Evolutionary conservation across 2,329 filamentous ascomycete species (phyloP), one percentile per base, ranked within the genome.

Genomic region (Pestalotiopsis sp.): DNA sequence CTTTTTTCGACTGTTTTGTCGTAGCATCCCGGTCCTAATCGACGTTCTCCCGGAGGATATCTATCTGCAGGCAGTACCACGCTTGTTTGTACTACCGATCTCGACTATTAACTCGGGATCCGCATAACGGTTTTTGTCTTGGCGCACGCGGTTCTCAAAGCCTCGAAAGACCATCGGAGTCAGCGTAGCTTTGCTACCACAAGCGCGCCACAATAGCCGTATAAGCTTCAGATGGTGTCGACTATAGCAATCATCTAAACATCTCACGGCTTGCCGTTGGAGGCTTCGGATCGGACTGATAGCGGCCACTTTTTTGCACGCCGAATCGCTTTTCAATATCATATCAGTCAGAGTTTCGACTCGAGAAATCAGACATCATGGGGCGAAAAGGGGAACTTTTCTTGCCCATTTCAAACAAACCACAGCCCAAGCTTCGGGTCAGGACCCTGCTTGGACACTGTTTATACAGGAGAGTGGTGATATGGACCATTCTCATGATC

Each of bases 401-500:
- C 20, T 74, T 81, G 20, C 79, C 78, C 5, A 69, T 74, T 2
- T 70, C 77, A 60, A 73, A 67, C 13, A 75, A 79, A 66, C 74
- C 81, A 63, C 80, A 81, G 71, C 76, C 80, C 20, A 80, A 77
- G 66, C 76, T 85, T 63, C 78, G 82, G 66, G 75, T 86, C 25
- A 82, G 81, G 70, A 77, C 83, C 6, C 72, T 88, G 13, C 74
- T 88, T n/a, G 80, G 85, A 14, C 83, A 86, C 73, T 86, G 83
- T 72, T 78, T 87, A 45, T 87, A 87, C 73, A 82, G 85, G 56
- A 81, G 86, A 67, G 80, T 88, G 23, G 76, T 88, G 58, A 77
- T 86, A 74, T 88, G 86, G 86, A 80, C 79, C 5, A 69, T 83
- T n/a, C 76, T 81, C 14, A 74, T 82, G 64, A 76, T 84, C 62